Evolutionary conservation across 768 basidiomycete genomes (phyloP).

Genomic region (Auricularia auricula-judae): DNA sequence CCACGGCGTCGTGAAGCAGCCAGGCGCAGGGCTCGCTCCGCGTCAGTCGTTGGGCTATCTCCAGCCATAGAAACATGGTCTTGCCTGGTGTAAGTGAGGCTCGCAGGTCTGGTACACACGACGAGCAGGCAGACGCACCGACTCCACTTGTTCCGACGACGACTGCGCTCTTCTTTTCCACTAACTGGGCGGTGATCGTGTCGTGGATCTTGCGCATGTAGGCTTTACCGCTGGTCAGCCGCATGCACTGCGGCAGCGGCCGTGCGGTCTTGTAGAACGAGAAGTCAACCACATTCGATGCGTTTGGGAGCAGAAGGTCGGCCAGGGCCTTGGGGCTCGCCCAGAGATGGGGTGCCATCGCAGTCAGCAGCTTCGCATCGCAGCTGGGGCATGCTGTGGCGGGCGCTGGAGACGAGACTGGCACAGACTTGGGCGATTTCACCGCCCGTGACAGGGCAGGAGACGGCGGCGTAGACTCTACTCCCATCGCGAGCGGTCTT

Average conservation of each 20-base stretch:
- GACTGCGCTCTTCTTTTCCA: neutral
- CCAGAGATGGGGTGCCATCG: neutral
- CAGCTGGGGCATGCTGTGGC: conserved; percentile 21
- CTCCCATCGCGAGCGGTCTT: neutral
- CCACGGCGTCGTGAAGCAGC: neutral
- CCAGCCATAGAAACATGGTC: neutral
- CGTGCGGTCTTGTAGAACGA: neutral
- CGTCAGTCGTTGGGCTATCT: neutral
- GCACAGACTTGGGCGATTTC: neutral
- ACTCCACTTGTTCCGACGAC: neutral
- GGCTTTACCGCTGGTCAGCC: neutral
- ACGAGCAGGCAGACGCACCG: neutral
- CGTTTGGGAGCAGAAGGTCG: neutral
- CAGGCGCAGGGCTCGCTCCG: neutral
- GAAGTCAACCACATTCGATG: neutral
- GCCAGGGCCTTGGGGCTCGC: neutral
- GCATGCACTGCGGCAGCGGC: conserved; percentile 1
- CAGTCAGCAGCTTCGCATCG: neutral
- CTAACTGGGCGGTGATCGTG: neutral
- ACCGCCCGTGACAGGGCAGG: neutral
- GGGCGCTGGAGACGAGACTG: conserved; percentile 47
- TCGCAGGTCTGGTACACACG: neutral
- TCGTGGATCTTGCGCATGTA: neutral
- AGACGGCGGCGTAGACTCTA: neutral
- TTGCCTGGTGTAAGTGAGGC: neutral